Evolutionary conservation across 2,329 filamentous ascomycete genomes (phyloP).

Genomic region (Neonectria coccinea): DNA sequence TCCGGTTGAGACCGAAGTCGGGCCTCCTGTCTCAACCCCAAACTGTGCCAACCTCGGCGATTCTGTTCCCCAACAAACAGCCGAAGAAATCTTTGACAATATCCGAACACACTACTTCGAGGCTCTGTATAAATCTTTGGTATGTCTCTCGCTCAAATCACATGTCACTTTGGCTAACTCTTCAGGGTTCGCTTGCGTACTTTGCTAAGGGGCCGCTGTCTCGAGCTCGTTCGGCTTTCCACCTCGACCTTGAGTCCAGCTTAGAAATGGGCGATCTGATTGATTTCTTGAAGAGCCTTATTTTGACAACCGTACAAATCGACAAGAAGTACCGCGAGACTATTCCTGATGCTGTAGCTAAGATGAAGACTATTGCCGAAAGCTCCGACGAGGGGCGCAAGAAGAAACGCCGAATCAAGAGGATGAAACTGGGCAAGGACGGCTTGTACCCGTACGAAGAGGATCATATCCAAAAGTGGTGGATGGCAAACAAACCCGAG

Average conservation of each 20-base stretch:
- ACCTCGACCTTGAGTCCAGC: slow-evolving; percentile 69
- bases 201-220: slow-evolving; percentile 86
- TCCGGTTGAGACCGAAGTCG: slow-evolving; percentile 2
- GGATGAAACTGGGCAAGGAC: slow-evolving; percentile 74
- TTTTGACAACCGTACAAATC: slow-evolving; percentile 74
- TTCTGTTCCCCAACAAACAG: slow-evolving; percentile 52
- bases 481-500: slow-evolving; percentile 68
- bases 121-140: slow-evolving; percentile 72
- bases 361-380: slow-evolving; percentile 68
- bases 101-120: slow-evolving; percentile 70
- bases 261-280: slow-evolving; percentile 73
- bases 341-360: slow-evolving; percentile 70
- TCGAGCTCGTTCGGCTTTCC: slow-evolving; percentile 77
- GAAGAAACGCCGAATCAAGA: slow-evolving; percentile 69
- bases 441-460: slow-evolving; percentile 77
- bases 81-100: slow-evolving; percentile 67
- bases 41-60: slow-evolving; percentile 17
- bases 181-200: slow-evolving; percentile 80
- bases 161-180: slow-evolving; percentile 17
- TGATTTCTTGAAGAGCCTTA: slow-evolving; percentile 74
- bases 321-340: slow-evolving; percentile 86
- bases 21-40: slow-evolving; percentile 1
- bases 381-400: slow-evolving; percentile 61
- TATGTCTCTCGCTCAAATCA: slow-evolving; percentile 50
- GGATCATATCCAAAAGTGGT: slow-evolving; percentile 75